Evolutionary conservation across 371 early-diverging fungal genomes (phyloP), one percentile per base, ranked within the genome.

Genomic region (Syncephalastrum racemosum): DNA sequence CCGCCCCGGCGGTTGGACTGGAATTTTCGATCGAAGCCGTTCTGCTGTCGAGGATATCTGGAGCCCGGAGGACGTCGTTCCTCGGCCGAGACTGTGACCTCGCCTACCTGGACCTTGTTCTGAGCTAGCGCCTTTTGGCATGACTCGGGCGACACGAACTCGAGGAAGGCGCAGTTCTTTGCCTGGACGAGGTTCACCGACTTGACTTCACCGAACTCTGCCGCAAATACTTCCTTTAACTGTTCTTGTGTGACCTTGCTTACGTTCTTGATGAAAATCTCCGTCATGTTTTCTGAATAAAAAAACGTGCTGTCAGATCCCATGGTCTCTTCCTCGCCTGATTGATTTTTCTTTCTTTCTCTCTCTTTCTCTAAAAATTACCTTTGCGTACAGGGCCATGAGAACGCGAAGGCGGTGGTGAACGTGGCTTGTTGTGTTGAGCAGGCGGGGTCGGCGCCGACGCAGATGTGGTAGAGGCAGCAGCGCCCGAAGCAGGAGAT

Each of bases 101-200:
- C 53, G n/a, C 59, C 62, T n/a, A 70, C 48, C 1, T 31, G 39
- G 0, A 78, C 69, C 48, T 59, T 66, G 36, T 67, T 70, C 56
- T 72, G 75, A 18, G 58, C 53, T 20, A 78, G 60, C 10, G 79
- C 79, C 31, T 78, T 78, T 53, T 67, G 72, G 39, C 64, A 66
- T 19, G 68, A 42, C 47, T 75, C 79, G 47, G 68, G 59, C 14
- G 64, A 44, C 45, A 40, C 49, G 50, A 75, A 78, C 19, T 67
- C 69, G 25, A 78, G 22, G 60, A 78, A 73, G 4, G 73, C 79
- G 54, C 64, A 66, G 44, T 58, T 68, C 43, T 53, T 55, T 3
- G 2, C 12, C 36, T 50, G 59, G 31, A 58, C 36, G 22, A 75
- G 47, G 18, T 40, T 68, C 10, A 70, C 49, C 2, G 58, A 50